These are phyloP conservation scores for Raffaelea arxii DNA, from an alignment of 2,329 filamentous ascomycete genomes.

Conservation along the genomic window DNA sequence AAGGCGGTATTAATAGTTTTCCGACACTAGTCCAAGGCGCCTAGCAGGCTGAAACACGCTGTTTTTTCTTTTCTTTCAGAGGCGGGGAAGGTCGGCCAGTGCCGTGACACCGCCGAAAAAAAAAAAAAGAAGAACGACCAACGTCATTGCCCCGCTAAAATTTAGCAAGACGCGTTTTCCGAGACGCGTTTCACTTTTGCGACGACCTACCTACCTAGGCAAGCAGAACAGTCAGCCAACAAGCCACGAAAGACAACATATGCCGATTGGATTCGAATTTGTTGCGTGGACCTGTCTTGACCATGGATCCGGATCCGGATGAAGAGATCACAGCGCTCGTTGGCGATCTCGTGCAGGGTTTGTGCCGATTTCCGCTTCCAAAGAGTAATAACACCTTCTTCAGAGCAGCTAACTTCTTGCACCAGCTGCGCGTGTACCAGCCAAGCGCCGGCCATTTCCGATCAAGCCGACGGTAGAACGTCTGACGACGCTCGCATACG, in stretches of 20 bases:
- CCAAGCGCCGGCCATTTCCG: slow-evolving; percentile 54
- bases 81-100: too few relatives aligned
- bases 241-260: too few relatives aligned
- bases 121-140: background rate
- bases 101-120: too few relatives aligned
- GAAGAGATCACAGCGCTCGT: slow-evolving; percentile 10
- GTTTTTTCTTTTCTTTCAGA: too few relatives aligned
- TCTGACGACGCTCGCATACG: slow-evolving; percentile 54
- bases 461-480: slow-evolving; percentile 56
- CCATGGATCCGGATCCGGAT: slow-evolving; percentile 12
- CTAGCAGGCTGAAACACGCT: too few relatives aligned
- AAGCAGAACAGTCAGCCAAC: too few relatives aligned
- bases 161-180: background rate
- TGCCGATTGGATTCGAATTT: too few relatives aligned
- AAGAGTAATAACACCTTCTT: background rate
- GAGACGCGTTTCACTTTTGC: too few relatives aligned
- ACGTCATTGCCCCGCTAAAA: background rate
- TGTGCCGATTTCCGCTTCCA: background rate
- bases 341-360: slow-evolving; percentile 13
- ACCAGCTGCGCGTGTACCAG: slow-evolving; percentile 47
- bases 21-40: too few relatives aligned
- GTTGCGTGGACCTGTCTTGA: background rate
- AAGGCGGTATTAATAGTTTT: too few relatives aligned
- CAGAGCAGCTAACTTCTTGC: background rate
- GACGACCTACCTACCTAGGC: too few relatives aligned